phyloP scores from a whole-genome alignment of 129 eudicot species.

The Flaveria linearis region DNA sequence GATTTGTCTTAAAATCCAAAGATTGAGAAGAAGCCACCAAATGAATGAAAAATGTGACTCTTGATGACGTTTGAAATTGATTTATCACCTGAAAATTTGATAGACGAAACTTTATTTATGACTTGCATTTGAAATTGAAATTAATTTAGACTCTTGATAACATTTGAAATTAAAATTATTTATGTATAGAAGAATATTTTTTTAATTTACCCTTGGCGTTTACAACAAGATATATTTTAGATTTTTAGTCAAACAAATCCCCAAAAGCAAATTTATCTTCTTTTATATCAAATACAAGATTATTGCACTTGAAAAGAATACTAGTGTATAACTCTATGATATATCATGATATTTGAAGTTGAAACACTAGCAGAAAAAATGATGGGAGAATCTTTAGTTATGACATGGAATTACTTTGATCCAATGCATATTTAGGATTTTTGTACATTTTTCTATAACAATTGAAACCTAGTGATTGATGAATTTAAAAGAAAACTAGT shows the following conservation, averaged over 20 bases:
- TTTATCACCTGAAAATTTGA: not conserved
- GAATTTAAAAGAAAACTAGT: not conserved
- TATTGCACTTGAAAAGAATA: not conserved
- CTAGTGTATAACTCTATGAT: not conserved
- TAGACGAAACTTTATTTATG: not conserved
- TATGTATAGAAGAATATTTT: not conserved
- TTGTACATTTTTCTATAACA: not conserved
- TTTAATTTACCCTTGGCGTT: not conserved
- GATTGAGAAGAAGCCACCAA: not conserved
- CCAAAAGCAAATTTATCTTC: not conserved
- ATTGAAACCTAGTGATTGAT: not conserved
- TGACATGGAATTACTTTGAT: constrained; percentile 17
- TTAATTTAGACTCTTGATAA: no score
- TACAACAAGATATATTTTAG: not conserved
- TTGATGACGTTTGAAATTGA: constrained; percentile 9
- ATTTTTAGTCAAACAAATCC: not conserved
- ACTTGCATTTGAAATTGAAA: not conserved
- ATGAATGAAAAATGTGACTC: not conserved
- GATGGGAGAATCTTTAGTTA: constrained; percentile 2
- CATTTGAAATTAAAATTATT: no score
- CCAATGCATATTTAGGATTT: constrained; percentile 4
- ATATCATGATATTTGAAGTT: constrained; percentile 17
- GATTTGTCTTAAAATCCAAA: not conserved
- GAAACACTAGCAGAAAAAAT: not conserved
- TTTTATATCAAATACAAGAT: no score